A percentile compares a stretch with the other conserved stretches of the same genome.
Conservation (phyloP, 1,284 basidiomycete genomes). For the Mixia osmundae region DNA sequence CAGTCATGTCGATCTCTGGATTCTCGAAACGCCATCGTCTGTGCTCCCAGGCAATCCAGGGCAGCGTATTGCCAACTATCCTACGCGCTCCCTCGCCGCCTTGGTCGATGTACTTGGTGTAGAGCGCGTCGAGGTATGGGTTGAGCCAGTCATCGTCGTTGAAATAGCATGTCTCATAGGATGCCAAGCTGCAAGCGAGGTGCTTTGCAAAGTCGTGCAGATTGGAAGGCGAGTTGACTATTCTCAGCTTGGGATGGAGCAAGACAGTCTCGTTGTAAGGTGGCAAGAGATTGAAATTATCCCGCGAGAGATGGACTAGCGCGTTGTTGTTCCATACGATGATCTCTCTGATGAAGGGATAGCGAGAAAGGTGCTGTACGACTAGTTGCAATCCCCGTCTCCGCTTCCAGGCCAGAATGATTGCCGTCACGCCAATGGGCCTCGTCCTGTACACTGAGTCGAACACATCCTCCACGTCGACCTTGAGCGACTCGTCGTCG, state of each 20-base stretch:
- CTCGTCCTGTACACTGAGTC: too few relatives aligned
- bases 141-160: conserved; percentile 13
- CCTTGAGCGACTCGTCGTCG: too few relatives aligned
- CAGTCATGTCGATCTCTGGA: conserved; percentile 10
- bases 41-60: conserved; percentile 10
- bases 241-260: conserved; percentile 8
- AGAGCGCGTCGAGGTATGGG: conserved; percentile 13
- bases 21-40: conserved; percentile 12
- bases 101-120: conserved; percentile 10
- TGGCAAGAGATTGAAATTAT: background rate
- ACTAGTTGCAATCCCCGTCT: too few relatives aligned
- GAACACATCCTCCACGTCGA: too few relatives aligned
- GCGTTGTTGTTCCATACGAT: conserved; percentile 18
- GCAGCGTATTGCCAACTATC: conserved; percentile 10
- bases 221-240: conserved; percentile 15
- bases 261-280: background rate
- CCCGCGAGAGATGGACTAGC: background rate
- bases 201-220: conserved; percentile 11
- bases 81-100: background rate
- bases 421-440: too few relatives aligned
- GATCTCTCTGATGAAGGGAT: conserved; percentile 16
- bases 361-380: conserved; percentile 8
- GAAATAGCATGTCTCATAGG: conserved; percentile 11
- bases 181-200: conserved; percentile 12
- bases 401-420: too few relatives aligned